Conservation (phyloP, 257 asterid genomes). For the Leptodermis oblonga region DNA sequence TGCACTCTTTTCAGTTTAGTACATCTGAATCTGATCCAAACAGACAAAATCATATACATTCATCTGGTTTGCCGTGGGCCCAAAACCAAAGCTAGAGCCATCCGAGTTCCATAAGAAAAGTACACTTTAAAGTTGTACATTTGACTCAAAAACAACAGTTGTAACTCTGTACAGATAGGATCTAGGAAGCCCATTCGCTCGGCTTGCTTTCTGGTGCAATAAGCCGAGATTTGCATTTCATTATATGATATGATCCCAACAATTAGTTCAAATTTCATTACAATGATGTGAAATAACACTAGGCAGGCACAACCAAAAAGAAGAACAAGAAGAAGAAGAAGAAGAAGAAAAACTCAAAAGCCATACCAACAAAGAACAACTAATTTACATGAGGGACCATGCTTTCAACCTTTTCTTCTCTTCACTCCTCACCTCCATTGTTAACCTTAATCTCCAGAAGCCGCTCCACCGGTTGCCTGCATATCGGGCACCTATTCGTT, state of each 20-base stretch:
- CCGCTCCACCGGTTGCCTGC: conserved; percentile 98
- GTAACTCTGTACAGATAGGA: too few species aligned
- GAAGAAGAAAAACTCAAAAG: neutral
- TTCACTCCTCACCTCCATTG: conserved; percentile 56
- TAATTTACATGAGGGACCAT: conserved; percentile 35
- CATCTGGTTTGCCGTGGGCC: too few species aligned
- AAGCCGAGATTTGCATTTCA: too few species aligned
- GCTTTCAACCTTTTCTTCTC: conserved; percentile 13
- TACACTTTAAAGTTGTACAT: too few species aligned
- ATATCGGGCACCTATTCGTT: conserved; percentile 91
- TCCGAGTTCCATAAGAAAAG: too few species aligned
- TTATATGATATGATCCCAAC: conserved; percentile 13
- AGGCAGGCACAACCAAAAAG: neutral
- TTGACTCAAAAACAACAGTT: too few species aligned
- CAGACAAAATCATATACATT: too few species aligned
- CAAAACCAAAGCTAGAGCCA: too few species aligned
- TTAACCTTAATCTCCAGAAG: conserved; percentile 89
- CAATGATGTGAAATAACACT: conserved; percentile 18
- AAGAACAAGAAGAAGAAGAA: neutral
- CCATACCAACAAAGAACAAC: neutral
- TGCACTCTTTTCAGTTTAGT: too few species aligned
- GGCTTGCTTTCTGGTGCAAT: conserved; percentile 18
- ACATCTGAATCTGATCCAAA: too few species aligned
- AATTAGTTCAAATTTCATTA: conserved; percentile 28
- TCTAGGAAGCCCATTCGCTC: conserved; percentile 16